A percentile compares a stretch with the other conserved stretches of the same genome.
These are phyloP conservation scores for Ogataea salicorniae DNA, from an alignment of 805 yeast species.

Conservation along the genomic window DNA sequence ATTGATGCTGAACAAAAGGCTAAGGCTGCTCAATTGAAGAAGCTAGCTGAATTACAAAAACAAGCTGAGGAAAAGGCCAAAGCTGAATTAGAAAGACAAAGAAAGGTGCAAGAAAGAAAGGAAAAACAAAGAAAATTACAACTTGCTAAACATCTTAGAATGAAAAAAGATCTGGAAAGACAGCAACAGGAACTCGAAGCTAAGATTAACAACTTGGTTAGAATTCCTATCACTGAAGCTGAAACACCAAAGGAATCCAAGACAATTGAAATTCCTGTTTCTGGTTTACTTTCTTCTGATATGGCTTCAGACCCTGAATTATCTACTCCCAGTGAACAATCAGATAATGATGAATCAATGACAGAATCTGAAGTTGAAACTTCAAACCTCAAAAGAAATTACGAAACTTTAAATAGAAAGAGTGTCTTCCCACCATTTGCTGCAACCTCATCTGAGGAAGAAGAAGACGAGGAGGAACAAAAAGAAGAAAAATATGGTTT, in stretches of 20 bases:
- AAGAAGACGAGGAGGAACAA: slow-evolving; percentile 2
- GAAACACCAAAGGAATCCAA: background rate
- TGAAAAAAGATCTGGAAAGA: background rate
- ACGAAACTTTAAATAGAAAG: slow-evolving; percentile 22
- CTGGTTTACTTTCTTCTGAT: background rate
- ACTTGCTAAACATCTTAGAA: background rate
- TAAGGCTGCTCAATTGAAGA: background rate
- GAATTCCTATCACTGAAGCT: slow-evolving; percentile 5
- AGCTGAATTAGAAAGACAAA: background rate
- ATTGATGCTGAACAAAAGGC: slow-evolving; percentile 1
- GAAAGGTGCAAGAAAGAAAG: slow-evolving; percentile 1
- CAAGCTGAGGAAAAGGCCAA: background rate
- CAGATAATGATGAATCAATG: background rate
- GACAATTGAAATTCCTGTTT: background rate
- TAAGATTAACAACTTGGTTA: slow-evolving; percentile 3
- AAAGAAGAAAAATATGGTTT: background rate
- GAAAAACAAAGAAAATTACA: slow-evolving; percentile 3
- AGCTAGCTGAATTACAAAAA: background rate
- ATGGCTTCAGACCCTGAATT: slow-evolving; percentile 1
- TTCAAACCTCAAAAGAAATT: slow-evolving; percentile 18
- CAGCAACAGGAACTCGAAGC: background rate
- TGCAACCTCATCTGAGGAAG: background rate
- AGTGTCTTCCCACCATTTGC: slow-evolving; percentile 19
- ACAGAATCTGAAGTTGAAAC: background rate
- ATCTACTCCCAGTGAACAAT: background rate